phyloP scores from a whole-genome alignment of 805 yeast species.

The Cyberlindnera euphorbiae region DNA sequence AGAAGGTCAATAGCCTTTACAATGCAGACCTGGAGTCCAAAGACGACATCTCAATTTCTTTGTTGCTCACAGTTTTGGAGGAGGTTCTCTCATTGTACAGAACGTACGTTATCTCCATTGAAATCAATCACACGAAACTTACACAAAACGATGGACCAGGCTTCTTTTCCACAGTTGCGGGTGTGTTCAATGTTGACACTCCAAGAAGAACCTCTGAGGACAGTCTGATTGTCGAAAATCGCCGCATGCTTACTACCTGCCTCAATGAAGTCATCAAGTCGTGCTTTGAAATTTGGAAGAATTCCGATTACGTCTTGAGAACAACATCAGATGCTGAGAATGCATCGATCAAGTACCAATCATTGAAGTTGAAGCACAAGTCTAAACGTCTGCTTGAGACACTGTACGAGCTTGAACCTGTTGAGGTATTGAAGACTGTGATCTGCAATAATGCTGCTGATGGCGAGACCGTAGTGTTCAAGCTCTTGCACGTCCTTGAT shows the following conservation, averaged over 20 bases:
- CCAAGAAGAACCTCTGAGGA: constrained; percentile 4
- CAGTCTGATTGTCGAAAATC: constrained; percentile 9
- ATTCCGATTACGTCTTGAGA: constrained; percentile 45
- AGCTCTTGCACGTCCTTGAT: constrained; percentile 72
- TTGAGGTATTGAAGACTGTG: constrained; percentile 67
- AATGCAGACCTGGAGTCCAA: constrained; percentile 16
- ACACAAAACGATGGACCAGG: constrained; percentile 47
- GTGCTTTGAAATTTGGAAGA: constrained; percentile 64
- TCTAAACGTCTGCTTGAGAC: constrained; percentile 62
- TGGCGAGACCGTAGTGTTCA: constrained; percentile 38
- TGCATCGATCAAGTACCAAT: constrained; percentile 40
- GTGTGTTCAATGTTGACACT: constrained; percentile 72
- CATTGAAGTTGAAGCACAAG: constrained; percentile 62
- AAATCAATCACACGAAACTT: constrained; percentile 25
- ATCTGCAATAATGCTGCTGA: constrained; percentile 28
- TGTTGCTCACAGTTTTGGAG: constrained; percentile 56
- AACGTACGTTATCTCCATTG: constrained; percentile 47
- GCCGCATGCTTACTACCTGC: constrained; percentile 33
- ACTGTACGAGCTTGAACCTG: constrained; percentile 61
- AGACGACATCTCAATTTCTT: constrained; percentile 42
- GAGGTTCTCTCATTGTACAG: constrained; percentile 45
- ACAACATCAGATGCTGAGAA: constrained; percentile 16
- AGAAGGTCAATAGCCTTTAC: constrained; percentile 20
- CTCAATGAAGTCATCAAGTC: constrained; percentile 54
- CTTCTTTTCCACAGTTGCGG: constrained; percentile 54